Base-by-base conservation (phyloP, 306 rosid species). In the Cicer yamashitae region DNA sequence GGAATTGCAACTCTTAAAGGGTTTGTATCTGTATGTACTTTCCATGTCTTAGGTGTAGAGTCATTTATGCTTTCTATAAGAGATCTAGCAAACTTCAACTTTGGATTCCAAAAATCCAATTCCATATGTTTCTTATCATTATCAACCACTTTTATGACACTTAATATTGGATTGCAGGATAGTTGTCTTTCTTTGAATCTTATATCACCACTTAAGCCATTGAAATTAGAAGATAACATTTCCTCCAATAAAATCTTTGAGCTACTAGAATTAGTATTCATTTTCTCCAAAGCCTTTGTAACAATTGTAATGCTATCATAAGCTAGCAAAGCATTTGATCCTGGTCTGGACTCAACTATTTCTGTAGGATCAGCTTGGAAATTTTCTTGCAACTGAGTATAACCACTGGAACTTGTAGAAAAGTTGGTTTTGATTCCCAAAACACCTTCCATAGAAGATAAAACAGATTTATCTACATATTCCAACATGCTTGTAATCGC, bases 131-230 rank as follows among this genome's bases (percentile, higher is more conserved):
- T 59, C 61, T 67, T 74, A 4, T 67, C 71, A 34, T 71, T 77
- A 6, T 63, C 65, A 22, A 79, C 78, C 74, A 89, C 86, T 3
- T 91, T 87, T 7, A 84, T 79, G 40, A 91, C 83, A 61, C 87
- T 77, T 7, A 91, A 63, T 3, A 37, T 22, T 2, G 89, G 77
- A 64, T 46, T 20, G 7, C 73, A 10, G 10, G 71, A 72, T 18
- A 83, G 77, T 70, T 77, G 81, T 10, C 77, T 75, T 39, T 73
- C 90, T 47, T 81, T 58, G 70, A 87, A 89, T 13, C 45, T 63
- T 78, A 89, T 81, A 3, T 72, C 18, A 10, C 96, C 96, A 79
- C 84, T 87, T 74, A 87, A 77, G 43, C 96, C 91, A 25, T 47
- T 7, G 39, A 85, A 91, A 52, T 50, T 64, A 43, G 82, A 68